Evolutionary conservation across 164 flowering plant species (phyloP).

Genomic region (Macadamia integrifolia): DNA sequence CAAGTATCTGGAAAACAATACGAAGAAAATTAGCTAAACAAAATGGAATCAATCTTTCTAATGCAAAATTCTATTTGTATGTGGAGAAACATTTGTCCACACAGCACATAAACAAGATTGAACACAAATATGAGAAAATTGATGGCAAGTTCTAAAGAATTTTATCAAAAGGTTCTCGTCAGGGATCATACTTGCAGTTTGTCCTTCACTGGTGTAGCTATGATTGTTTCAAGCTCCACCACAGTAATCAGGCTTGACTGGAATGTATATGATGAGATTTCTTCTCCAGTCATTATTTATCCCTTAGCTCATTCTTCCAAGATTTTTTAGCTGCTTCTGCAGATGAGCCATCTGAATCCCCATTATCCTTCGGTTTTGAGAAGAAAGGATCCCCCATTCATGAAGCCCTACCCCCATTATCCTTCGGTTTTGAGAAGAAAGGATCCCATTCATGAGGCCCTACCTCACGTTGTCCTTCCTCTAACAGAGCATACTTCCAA

Average conservation of each 20-base stretch:
- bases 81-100: conserved; percentile 4
- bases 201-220: background rate
- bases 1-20: background rate
- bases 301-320: conserved; percentile 75
- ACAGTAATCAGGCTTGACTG: conserved; percentile 4
- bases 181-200: conserved; percentile 12
- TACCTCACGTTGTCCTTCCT: conserved; percentile 68
- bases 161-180: conserved; percentile 1
- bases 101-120: conserved; percentile 12
- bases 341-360: conserved; percentile 41
- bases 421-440: conserved; percentile 79
- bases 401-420: conserved; percentile 54
- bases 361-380: conserved; percentile 60
- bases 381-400: conserved; percentile 97
- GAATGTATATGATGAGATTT: background rate
- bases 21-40: conserved; percentile 12
- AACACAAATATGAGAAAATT: conserved; percentile 1
- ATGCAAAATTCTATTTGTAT: conserved; percentile 2
- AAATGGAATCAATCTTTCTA: background rate
- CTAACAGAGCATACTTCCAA: conserved; percentile 83
- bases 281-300: conserved; percentile 29
- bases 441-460: conserved; percentile 96
- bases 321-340: conserved; percentile 71
- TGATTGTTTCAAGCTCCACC: conserved; percentile 8
- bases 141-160: conserved; percentile 5